phyloP scores from a whole-genome alignment of 1,139 yeast genomes.

The Suhomyces maxii region DNA sequence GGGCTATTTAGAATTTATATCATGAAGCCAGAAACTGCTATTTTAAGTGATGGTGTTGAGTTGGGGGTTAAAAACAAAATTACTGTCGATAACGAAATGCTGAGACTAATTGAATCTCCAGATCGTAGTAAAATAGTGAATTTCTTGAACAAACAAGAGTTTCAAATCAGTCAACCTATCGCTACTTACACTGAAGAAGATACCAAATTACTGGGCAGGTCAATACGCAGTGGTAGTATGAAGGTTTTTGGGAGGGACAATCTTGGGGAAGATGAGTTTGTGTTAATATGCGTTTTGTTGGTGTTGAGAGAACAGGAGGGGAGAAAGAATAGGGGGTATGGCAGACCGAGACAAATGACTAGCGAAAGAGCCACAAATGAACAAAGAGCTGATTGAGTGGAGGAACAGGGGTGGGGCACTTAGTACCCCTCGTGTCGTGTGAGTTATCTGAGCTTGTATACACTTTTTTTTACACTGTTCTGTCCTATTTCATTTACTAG shows the following conservation, averaged over 20 bases:
- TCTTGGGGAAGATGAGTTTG: slow-evolving; percentile 24
- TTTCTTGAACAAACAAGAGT: slow-evolving; percentile 15
- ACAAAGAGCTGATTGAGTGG: background rate
- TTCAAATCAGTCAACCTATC: slow-evolving; percentile 30
- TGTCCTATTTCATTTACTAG: no score
- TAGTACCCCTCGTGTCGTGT: no score
- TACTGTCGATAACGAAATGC: slow-evolving; percentile 9
- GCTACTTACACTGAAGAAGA: slow-evolving; percentile 34
- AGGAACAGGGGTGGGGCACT: no score
- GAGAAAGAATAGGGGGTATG: slow-evolving; percentile 38
- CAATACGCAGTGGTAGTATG: slow-evolving; percentile 30
- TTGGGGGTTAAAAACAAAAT: slow-evolving; percentile 6
- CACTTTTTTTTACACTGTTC: no score
- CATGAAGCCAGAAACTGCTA: slow-evolving; percentile 21
- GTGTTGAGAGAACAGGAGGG: slow-evolving; percentile 42
- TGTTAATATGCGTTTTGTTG: slow-evolving; percentile 31
- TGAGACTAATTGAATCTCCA: slow-evolving; percentile 12
- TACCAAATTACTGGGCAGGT: slow-evolving; percentile 24
- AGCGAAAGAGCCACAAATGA: background rate
- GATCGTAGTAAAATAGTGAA: slow-evolving; percentile 14
- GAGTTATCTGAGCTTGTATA: no score
- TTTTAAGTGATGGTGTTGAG: slow-evolving; percentile 26
- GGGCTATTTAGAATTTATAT: slow-evolving; percentile 31
- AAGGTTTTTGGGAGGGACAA: slow-evolving; percentile 27
- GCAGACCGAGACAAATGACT: slow-evolving; percentile 19